Base-by-base conservation (phyloP, 768 basidiomycete species). In the Auriscalpium vulgare region DNA sequence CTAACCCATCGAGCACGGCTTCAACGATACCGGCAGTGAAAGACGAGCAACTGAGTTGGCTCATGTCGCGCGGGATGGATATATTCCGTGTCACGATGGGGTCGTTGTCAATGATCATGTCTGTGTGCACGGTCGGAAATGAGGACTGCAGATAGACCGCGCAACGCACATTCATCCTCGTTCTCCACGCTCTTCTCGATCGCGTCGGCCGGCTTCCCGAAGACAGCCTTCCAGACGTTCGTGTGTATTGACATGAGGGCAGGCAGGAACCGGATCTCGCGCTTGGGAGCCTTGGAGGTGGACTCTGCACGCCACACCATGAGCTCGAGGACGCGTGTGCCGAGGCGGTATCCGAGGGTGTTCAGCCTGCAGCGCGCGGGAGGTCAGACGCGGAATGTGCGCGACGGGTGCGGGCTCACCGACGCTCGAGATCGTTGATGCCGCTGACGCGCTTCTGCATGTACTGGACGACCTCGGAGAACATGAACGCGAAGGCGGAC, bases 51-150 rank as follows among this genome's bases (percentile, higher is more conserved):
- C 89, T 95, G 40, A 99, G 78, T 65, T 89, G 85, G 65, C 85
- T 90, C 83, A 99, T 85, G 67, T 99, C 97, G 63, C 83, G 84
- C 19, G 97, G 97, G 13, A 98, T 89, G 35, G 93, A 92, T 58
- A 99, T 91, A 62, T 91, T 79, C 56, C 91, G 84, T 59, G 97
- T 95, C 60, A 97, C 78, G 19, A 87, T 81, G 10, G 97, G 95
- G 66, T 95, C 90, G 69, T 99, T 97, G 77, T 97, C 89, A 57
- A 95, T 88, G 61, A 99, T 89, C 97, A 98, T 98, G 71, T 97
- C 93, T 95, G 61, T 36, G 19, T 21, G 36, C 17, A 21, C 50
- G 45, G 47, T 47, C 62, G 43, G 37, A 48, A 36, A 55, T 51
- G 56, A 58, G 37, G 57, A 56, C 47, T 29, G 47, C 56, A 4